These are phyloP conservation scores for Paraglomus brasilianum DNA, from an alignment of 192 early-diverging fungal genomes.

Conservation along the genomic window DNA sequence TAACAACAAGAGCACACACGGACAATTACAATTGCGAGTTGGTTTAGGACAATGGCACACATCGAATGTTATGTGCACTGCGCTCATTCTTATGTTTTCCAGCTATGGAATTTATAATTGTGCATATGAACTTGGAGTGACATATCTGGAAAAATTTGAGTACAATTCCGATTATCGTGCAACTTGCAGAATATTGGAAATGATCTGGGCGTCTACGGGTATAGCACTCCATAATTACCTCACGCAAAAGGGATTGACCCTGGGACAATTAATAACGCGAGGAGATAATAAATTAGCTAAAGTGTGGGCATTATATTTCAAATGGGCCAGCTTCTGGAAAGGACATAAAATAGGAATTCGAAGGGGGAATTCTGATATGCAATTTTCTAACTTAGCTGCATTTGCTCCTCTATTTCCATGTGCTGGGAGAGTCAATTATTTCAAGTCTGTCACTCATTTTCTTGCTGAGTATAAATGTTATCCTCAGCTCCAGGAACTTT, in stretches of 20 bases:
- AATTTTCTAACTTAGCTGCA: neutral
- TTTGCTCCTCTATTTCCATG: slow-evolving; percentile 21
- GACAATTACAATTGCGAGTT: neutral
- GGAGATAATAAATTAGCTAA: slow-evolving; percentile 11
- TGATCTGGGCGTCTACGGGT: neutral
- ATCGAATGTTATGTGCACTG: neutral
- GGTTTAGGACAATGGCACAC: slow-evolving; percentile 18
- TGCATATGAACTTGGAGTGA: neutral
- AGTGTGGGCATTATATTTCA: slow-evolving; percentile 8
- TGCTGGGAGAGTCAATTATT: neutral
- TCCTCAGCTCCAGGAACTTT: neutral
- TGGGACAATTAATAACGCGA: too few species aligned
- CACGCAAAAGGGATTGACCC: neutral
- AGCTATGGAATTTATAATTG: slow-evolving; percentile 4
- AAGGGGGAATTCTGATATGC: neutral
- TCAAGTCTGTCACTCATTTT: neutral
- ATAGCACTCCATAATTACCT: neutral
- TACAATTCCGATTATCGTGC: neutral
- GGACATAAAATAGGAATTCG: slow-evolving; percentile 1
- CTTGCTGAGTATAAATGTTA: neutral
- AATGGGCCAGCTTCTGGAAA: slow-evolving; percentile 8
- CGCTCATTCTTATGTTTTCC: slow-evolving; percentile 8
- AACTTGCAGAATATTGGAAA: neutral
- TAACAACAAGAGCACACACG: neutral
- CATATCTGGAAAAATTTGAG: slow-evolving; percentile 7